Base-by-base conservation (phyloP, 1,139 yeast genomes). In the Meyerozyma carpophila region DNA sequence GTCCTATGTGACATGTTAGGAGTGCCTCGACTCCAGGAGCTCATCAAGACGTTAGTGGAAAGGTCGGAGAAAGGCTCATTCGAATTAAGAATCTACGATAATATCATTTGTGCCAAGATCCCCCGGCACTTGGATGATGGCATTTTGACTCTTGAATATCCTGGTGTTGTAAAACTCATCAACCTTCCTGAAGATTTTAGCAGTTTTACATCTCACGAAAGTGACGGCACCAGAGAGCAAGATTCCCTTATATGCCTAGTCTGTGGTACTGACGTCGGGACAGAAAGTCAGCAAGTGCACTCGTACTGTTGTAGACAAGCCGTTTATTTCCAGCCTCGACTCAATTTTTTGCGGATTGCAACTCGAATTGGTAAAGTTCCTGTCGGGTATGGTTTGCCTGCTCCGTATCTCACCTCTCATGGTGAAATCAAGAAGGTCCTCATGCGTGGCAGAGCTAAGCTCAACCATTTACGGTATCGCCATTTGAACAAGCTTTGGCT, bases 391-490 rank as follows among this genome's bases (percentile, higher is more conserved):
- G 58, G 62, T 29, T 62, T 77, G 21, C 70, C 76, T 13, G 85
- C 87, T 0, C 93, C 93, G 2, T 85, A 84, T 55, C 64, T 85
- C 55, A 83, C 87, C 41, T 67, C 71, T 5, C 89, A 84, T 58
- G 94, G 94, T 26, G 93, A 85, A 57, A 75, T 82, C 9, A 84
- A 84, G 40, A 66, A 70, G 8, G 74, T 73, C 21, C 68, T 79
- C 7, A 65, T 70, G 49, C 69, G 73, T 11, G 75, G 78, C 9
- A 53, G 67, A 28, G 86, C 88, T 0, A 68, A 68, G 0, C 66
- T 84, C 47, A 76, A 74, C 52, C 50, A 64, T 24, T 67, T 63
- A 32, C 68, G 93, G 43, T 83, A 79, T 57, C 65, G 70, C 36
- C 71, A 78, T 48, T 62, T 84, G 48, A 82, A 77, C 50, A 74